These are phyloP conservation scores for Gossypium bickii DNA, from an alignment of 345 rosid genomes.

Conservation along the genomic window DNA sequence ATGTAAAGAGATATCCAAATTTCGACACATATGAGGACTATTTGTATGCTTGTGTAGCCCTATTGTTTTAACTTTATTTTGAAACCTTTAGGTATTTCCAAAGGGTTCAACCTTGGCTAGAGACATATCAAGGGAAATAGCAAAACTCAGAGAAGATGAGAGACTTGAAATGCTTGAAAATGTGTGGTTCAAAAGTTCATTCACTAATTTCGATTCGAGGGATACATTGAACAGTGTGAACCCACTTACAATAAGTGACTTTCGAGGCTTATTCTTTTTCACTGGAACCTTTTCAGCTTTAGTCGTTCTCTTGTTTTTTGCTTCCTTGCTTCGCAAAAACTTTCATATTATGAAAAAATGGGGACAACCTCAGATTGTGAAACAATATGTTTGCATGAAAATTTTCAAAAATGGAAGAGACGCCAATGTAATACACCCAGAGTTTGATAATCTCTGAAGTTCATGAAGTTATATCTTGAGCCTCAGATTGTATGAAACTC, in stretches of 20 bases:
- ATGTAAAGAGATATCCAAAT: too few species aligned
- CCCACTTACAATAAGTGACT: conserved; percentile 17
- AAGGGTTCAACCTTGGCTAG: conserved; percentile 28
- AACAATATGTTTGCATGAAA: background rate
- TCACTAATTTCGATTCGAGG: background rate
- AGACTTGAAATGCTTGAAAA: conserved; percentile 20
- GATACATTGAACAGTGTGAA: background rate
- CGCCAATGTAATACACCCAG: background rate
- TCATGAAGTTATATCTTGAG: background rate
- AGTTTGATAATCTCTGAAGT: background rate
- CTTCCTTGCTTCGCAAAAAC: background rate
- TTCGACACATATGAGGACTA: too few species aligned
- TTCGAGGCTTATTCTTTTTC: conserved; percentile 33
- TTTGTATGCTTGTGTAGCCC: too few species aligned
- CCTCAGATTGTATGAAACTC: too few species aligned
- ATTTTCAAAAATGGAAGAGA: background rate
- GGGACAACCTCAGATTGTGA: background rate
- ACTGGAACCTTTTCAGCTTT: conserved; percentile 22
- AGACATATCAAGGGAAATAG: conserved; percentile 31
- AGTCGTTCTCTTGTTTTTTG: conserved; percentile 19
- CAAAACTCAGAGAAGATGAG: conserved; percentile 26
- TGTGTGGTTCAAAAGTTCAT: conserved; percentile 9
- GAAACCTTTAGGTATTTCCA: conserved; percentile 20
- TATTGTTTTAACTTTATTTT: background rate
- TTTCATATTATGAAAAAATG: background rate